Conservation (phyloP, 1,139 yeast species). For the Lodderomyces metapsilosis region DNA sequence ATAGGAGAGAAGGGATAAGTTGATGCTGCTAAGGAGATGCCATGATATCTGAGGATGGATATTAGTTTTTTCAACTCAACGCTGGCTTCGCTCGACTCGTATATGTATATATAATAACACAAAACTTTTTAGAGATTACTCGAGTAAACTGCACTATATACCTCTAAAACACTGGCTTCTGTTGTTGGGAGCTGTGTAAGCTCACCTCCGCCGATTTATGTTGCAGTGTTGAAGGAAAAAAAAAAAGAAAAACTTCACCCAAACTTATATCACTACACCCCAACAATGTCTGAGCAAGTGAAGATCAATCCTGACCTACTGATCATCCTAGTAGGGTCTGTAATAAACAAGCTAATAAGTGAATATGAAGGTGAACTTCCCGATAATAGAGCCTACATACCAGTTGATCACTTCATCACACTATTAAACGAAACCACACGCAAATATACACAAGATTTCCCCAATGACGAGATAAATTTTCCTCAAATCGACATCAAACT, state of each 20-base stretch:
- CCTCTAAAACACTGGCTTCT: neutral
- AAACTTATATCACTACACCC: neutral
- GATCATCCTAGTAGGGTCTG: conserved; percentile 29
- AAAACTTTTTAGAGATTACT: neutral
- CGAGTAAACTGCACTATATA: neutral
- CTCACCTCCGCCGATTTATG: too few relatives aligned
- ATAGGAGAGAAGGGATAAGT: neutral
- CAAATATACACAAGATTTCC: conserved; percentile 17
- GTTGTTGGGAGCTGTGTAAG: too few relatives aligned
- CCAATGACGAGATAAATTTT: conserved; percentile 14
- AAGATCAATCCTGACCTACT: conserved; percentile 17
- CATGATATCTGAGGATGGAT: neutral
- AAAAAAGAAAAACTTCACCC: neutral
- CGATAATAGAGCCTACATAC: conserved; percentile 17
- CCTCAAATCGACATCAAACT: conserved; percentile 15
- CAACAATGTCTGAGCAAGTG: conserved; percentile 15
- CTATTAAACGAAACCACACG: conserved; percentile 19
- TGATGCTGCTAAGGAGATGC: too few relatives aligned
- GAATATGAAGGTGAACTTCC: conserved; percentile 14
- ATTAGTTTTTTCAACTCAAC: neutral
- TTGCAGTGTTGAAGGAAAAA: neutral
- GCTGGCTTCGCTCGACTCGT: neutral
- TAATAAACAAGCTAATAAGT: conserved; percentile 26
- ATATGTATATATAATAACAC: neutral
- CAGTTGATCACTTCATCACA: conserved; percentile 18